A percentile compares a stretch with the other conserved stretches of the same genome.
These are phyloP conservation scores for Xeromyces bisporus DNA, from an alignment of 495 filamentous ascomycete genomes.

Conservation along the genomic window DNA sequence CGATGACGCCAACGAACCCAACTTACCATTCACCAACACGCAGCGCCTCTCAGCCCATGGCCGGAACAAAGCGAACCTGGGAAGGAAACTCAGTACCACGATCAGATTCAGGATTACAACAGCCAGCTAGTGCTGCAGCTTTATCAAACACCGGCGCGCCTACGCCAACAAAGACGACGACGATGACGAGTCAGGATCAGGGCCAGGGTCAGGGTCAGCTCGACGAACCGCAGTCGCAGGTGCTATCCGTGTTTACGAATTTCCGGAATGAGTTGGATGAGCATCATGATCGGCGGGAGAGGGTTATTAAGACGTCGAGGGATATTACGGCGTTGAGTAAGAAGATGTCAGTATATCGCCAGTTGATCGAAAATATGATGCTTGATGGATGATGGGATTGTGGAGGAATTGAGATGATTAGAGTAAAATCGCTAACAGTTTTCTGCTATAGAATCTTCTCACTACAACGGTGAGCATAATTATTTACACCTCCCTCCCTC, in stretches of 20 bases:
- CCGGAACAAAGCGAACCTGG: slow-evolving; percentile 42
- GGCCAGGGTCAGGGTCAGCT: slow-evolving; percentile 2
- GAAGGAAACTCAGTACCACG: slow-evolving; percentile 34
- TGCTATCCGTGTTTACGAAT: slow-evolving; percentile 64
- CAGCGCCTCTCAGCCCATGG: slow-evolving; percentile 5
- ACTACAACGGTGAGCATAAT: slow-evolving; percentile 53
- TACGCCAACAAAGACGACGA: slow-evolving; percentile 3
- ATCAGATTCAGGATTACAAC: neutral
- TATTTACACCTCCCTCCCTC: no score
- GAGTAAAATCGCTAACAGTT: neutral
- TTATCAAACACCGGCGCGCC: neutral
- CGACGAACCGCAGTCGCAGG: slow-evolving; percentile 11
- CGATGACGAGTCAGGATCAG: no score
- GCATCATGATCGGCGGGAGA: slow-evolving; percentile 84
- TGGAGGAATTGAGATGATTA: neutral
- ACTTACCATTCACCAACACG: no score
- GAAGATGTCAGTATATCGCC: slow-evolving; percentile 56
- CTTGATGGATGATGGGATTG: neutral
- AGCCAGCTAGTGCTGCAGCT: neutral
- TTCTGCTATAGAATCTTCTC: slow-evolving; percentile 59
- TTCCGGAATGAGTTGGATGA: slow-evolving; percentile 83
- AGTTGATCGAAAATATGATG: no score
- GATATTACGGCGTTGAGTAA: slow-evolving; percentile 91
- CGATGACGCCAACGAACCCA: neutral
- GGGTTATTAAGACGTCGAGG: slow-evolving; percentile 70